Evolutionary conservation across 768 basidiomycete species (phyloP), one percentile per base, ranked within the genome.

Genomic region (Suillus cothurnatus): DNA sequence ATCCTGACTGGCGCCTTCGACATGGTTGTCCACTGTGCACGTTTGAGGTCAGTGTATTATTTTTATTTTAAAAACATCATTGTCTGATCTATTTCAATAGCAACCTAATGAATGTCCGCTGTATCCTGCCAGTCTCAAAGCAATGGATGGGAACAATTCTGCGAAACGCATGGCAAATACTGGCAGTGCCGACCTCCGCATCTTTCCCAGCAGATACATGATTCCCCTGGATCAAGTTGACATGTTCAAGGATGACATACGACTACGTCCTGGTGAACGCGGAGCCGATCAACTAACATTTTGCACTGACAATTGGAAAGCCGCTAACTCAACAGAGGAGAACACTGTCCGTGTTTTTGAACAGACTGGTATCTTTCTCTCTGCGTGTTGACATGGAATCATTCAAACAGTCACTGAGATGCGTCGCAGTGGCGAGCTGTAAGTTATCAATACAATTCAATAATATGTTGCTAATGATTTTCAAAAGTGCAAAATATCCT

Each of bases 281-380:
- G 63, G 45, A n/a, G 68, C 50, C 23, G 21, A 34, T 14, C 50
- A 36, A 9, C 47, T 65, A 17, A 57, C 61, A 9, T 45, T 61
- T 0, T 79, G 76, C 64, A 71, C 73, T 1, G 64, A 76, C 34
- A 76, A 76, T 52, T 80, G 76, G 80, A 78, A 73, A 61, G 76
- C 74, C 4, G 73, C 72, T 1, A 67, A 71, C 0, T 63, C 68
- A 0, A 73, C 77, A 32, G 66, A 70, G 2, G 64, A 69, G 36
- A 78, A 79, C 62, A 68, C 68, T 39, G 76, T 77, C 72, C 78
- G 73, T 75, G 66, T 79, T 15, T 82, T 79, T 63, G 64, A 76
- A 0, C 76, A 80, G 70, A 74, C 77, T 0, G 79, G 81, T 0
- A 69, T 80, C 8, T 82, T 82, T 67, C 70, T 78, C 0, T 62